Conservation (phyloP, 2,329 filamentous ascomycete genomes). For the Xylariaceae sp. region DNA sequence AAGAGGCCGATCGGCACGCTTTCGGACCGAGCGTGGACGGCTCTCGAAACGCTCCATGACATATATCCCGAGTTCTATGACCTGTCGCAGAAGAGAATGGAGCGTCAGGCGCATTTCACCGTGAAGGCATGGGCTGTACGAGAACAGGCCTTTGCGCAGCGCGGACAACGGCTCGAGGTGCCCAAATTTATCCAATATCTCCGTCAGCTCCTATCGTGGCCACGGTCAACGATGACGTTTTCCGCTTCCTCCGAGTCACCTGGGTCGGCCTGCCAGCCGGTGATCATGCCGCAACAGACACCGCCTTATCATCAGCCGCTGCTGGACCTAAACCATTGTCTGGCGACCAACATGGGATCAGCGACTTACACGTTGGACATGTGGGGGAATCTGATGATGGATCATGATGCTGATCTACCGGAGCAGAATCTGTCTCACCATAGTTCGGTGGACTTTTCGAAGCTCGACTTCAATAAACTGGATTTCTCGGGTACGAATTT, state of each 20-base stretch:
- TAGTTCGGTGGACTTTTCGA: conserved; percentile 12
- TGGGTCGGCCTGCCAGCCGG: conserved; percentile 1
- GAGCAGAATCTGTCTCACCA: conserved; percentile 11
- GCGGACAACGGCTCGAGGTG: conserved; percentile 10
- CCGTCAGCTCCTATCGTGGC: conserved; percentile 8
- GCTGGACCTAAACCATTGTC: conserved; percentile 10
- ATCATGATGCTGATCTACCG: conserved; percentile 2
- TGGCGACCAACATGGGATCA: conserved; percentile 1
- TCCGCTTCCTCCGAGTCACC: background rate
- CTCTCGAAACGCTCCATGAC: conserved; percentile 11
- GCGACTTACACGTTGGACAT: conserved; percentile 15
- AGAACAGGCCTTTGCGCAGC: conserved; percentile 14
- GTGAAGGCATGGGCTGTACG: conserved; percentile 20
- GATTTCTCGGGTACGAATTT: background rate
- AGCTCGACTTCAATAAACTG: background rate
- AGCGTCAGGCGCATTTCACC: conserved; percentile 14
- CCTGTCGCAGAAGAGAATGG: conserved; percentile 14
- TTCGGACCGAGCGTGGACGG: conserved; percentile 17
- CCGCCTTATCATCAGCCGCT: conserved; percentile 8
- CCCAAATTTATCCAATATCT: conserved; percentile 18
- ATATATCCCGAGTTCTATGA: conserved; percentile 17
- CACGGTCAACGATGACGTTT: conserved; percentile 4
- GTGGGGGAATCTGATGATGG: conserved; percentile 18
- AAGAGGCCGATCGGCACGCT: conserved; percentile 16
- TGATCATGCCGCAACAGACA: conserved; percentile 8